Conservation (phyloP, 73 alveolate species). For the Paramecium caudatum region DNA sequence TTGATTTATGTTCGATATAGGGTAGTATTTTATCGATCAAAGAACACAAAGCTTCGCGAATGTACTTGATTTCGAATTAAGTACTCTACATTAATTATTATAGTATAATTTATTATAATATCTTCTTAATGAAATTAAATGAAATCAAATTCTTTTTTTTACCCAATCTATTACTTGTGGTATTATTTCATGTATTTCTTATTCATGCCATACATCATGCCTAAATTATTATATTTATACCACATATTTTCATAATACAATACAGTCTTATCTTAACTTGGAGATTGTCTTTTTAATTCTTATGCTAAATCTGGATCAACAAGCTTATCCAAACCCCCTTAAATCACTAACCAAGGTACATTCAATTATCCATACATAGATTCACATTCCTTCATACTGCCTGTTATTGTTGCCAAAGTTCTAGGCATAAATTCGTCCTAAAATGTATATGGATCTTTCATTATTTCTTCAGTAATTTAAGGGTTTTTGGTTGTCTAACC, state of each 20-base stretch:
- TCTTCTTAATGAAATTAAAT: too few species aligned
- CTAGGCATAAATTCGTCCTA: conserved; percentile 50
- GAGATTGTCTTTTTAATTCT: conserved; percentile 34
- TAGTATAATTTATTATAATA: too few species aligned
- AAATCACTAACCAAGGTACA: conserved; percentile 66
- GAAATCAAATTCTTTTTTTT: conserved; percentile 53
- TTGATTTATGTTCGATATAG: background rate
- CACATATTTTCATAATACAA: conserved; percentile 73
- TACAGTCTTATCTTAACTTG: conserved; percentile 66
- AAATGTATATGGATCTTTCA: conserved; percentile 73
- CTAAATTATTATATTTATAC: conserved; percentile 1
- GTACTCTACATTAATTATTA: conserved; percentile 22
- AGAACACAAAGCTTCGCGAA: background rate
- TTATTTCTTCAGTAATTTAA: conserved; percentile 52
- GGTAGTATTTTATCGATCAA: conserved; percentile 14
- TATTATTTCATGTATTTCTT: conserved; percentile 55
- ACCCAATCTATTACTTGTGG: conserved; percentile 73
- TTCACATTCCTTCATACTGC: conserved; percentile 60
- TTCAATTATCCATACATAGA: background rate
- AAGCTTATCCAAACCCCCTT: conserved; percentile 74
- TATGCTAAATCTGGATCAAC: conserved; percentile 75
- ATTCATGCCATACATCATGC: conserved; percentile 78
- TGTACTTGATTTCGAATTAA: background rate
- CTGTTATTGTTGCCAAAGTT: conserved; percentile 29
- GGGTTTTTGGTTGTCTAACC: conserved; percentile 67